Conservation (phyloP, 1,284 basidiomycete species). For the Papiliotrema terrestris region DNA sequence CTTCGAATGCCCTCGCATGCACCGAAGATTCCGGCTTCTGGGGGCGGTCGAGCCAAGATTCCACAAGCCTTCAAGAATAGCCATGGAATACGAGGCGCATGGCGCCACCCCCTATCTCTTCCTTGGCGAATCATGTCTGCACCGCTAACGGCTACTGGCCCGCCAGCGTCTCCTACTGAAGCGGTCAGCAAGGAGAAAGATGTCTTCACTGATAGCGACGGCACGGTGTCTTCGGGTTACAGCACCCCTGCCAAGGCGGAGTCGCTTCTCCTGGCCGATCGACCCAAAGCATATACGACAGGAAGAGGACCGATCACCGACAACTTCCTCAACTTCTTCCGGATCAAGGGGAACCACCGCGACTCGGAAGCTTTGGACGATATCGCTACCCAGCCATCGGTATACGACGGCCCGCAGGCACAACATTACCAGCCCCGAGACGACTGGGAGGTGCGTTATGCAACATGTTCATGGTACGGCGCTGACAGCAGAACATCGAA, state of each 20-base stretch:
- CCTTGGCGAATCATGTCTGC: no score
- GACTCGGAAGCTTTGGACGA: background rate
- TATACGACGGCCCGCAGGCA: conserved; percentile 5
- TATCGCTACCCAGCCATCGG: conserved; percentile 1
- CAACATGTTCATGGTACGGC: background rate
- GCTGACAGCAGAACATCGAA: background rate
- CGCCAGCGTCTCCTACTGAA: no score
- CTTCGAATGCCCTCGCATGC: no score
- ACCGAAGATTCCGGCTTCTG: no score
- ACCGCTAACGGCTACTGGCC: no score
- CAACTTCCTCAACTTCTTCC: background rate
- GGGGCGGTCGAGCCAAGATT: no score
- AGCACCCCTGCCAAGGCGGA: background rate
- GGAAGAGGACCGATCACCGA: background rate
- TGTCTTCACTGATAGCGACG: no score
- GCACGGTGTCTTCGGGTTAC: background rate
- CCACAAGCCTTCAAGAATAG: no score
- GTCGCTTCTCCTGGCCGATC: background rate
- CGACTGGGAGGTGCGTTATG: background rate
- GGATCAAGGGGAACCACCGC: background rate
- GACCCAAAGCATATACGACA: background rate
- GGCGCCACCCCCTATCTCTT: no score
- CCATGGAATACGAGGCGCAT: no score
- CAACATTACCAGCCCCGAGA: conserved; percentile 2
- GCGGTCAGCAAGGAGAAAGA: no score